phyloP scores from a whole-genome alignment of 148 eudicot genomes.

The Camellia sinensis region DNA sequence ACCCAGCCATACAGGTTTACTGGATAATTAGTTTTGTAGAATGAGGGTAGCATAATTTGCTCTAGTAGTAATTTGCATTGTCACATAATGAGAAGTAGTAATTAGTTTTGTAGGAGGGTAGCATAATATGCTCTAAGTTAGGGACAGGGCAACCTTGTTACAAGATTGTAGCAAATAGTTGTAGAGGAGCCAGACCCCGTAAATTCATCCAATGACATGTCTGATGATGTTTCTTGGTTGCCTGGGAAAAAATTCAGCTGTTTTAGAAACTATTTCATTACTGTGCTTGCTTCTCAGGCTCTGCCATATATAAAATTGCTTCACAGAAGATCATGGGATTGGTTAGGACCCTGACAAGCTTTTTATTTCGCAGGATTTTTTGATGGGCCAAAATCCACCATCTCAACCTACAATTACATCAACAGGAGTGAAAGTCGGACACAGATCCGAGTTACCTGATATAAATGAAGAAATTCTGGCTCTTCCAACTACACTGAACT shows the following conservation, averaged over 20 bases:
- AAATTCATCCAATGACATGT: not conserved
- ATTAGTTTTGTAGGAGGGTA: not conserved
- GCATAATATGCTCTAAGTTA: not conserved
- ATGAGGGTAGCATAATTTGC: not conserved
- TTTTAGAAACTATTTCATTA: not conserved
- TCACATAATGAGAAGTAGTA: not conserved
- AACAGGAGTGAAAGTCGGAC: constrained; percentile 26
- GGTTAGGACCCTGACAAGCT: not conserved
- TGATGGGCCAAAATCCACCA: constrained; percentile 16
- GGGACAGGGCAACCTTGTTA: not conserved
- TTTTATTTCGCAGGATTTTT: constrained; percentile 26
- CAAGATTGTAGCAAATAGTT: not conserved
- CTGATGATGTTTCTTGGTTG: not conserved
- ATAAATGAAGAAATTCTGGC: constrained; percentile 47
- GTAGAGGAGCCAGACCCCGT: not conserved
- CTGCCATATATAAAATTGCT: not conserved
- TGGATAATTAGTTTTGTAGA: not conserved
- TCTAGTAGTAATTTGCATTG: not conserved
- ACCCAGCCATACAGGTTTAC: not conserved
- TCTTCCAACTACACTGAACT: constrained; percentile 37
- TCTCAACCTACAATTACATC: constrained; percentile 23
- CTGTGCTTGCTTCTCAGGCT: not conserved
- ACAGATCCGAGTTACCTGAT: constrained; percentile 39
- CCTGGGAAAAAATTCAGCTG: not conserved
- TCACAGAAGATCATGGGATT: not conserved